Evolutionary conservation across 2,329 filamentous ascomycete species (phyloP).

Genomic region (Alternaria novae-zelandiae): DNA sequence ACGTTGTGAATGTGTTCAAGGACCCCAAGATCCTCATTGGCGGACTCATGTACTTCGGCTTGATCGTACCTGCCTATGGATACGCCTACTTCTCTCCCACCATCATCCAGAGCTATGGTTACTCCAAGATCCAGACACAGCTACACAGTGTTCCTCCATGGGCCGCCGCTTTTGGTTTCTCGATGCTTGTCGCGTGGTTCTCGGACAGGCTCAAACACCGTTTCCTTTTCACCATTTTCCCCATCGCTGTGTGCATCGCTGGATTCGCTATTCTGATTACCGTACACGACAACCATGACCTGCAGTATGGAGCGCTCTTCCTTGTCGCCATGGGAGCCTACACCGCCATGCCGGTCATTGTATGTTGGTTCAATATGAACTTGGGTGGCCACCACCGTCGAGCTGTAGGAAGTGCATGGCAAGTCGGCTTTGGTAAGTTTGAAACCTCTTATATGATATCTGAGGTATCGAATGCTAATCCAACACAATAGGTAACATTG

Average conservation of each 20-base stretch:
- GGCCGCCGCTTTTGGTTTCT: slow-evolving; percentile 78
- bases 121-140: slow-evolving; percentile 61
- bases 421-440: slow-evolving; percentile 45
- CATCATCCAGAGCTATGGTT: slow-evolving; percentile 59
- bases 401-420: slow-evolving; percentile 57
- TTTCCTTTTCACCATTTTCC: slow-evolving; percentile 72
- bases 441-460: background rate
- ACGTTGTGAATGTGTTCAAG: slow-evolving; percentile 56
- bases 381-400: slow-evolving; percentile 59
- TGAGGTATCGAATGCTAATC: background rate
- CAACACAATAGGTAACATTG: slow-evolving; percentile 53
- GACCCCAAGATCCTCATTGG: slow-evolving; percentile 58
- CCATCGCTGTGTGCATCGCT: slow-evolving; percentile 71
- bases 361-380: slow-evolving; percentile 64
- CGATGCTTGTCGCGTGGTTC: slow-evolving; percentile 73
- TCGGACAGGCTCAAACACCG: slow-evolving; percentile 78
- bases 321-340: slow-evolving; percentile 81
- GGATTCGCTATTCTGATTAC: slow-evolving; percentile 78
- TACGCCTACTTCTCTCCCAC: slow-evolving; percentile 57
- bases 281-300: slow-evolving; percentile 69
- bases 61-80: slow-evolving; percentile 50
- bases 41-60: slow-evolving; percentile 60
- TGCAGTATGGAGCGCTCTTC: slow-evolving; percentile 83
- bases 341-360: slow-evolving; percentile 84
- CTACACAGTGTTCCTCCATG: slow-evolving; percentile 65